Evolutionary conservation across 2,329 filamentous ascomycete species (phyloP).

Genomic region (Aureobasidium pullulans): DNA sequence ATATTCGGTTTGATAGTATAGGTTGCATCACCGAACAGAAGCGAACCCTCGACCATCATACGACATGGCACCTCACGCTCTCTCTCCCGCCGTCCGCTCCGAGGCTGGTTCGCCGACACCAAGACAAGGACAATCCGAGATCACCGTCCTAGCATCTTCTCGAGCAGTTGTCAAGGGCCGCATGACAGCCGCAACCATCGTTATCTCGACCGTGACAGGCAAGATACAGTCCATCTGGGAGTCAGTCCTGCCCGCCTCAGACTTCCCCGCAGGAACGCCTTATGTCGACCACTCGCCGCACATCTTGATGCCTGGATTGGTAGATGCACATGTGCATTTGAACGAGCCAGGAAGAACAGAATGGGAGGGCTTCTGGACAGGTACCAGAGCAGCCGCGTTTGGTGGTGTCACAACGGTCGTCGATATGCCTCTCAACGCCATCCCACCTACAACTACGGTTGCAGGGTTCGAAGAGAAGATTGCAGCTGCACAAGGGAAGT

Average conservation of each 20-base stretch:
- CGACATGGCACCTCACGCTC: constrained; percentile 14
- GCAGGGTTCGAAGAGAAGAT: constrained; percentile 77
- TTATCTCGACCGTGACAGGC: constrained; percentile 68
- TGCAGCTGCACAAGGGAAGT: constrained; percentile 73
- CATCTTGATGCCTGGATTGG: constrained; percentile 80
- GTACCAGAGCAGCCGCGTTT: constrained; percentile 86
- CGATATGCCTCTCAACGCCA: constrained; percentile 96
- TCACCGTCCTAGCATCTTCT: constrained; percentile 67
- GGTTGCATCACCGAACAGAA: background rate
- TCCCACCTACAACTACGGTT: constrained; percentile 90
- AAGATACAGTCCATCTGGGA: constrained; percentile 75
- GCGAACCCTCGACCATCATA: background rate
- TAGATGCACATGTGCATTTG: constrained; percentile 95
- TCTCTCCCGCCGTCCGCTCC: background rate
- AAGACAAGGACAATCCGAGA: background rate
- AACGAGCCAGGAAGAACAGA: constrained; percentile 95
- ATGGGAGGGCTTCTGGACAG: constrained; percentile 97
- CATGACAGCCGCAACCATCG: constrained; percentile 75
- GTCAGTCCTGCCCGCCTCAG: constrained; percentile 62
- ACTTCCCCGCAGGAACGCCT: constrained; percentile 63
- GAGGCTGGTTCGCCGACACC: background rate
- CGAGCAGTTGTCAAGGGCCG: constrained; percentile 71
- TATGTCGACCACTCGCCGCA: constrained; percentile 82
- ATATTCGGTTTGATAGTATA: too few species aligned
- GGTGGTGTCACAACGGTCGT: constrained; percentile 94